Evolutionary conservation across 169 alveolate species (phyloP).

Genomic region (Fabrea salina): DNA sequence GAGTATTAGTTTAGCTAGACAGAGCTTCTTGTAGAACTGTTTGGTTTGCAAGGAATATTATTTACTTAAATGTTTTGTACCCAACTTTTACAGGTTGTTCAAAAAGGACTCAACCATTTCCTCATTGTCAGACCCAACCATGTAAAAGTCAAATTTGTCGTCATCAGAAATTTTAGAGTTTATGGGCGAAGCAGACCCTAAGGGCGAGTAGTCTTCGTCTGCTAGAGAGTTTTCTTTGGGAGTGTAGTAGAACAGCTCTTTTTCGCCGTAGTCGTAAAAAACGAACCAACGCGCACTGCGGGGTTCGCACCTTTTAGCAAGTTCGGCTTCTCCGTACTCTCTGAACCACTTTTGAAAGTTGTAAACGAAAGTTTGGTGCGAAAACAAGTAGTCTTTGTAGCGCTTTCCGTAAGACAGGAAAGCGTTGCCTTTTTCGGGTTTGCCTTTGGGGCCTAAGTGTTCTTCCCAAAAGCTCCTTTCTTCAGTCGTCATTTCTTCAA

Average conservation of each 20-base stretch:
- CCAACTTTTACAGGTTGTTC: too few relatives aligned
- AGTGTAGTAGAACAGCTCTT: not conserved
- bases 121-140: conserved; percentile 22
- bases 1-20: too few relatives aligned
- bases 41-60: too few relatives aligned
- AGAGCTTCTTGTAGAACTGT: too few relatives aligned
- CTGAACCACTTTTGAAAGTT: not conserved
- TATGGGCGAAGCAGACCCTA: too few relatives aligned
- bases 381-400: not conserved
- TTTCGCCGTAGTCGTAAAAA: not conserved
- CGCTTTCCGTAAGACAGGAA: conserved; percentile 9
- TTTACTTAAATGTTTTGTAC: too few relatives aligned
- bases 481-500: not conserved
- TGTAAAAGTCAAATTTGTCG: conserved; percentile 13
- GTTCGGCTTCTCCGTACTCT: not conserved
- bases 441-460: conserved; percentile 3
- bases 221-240: too few relatives aligned
- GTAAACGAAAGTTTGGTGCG: not conserved
- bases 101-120: conserved; percentile 3
- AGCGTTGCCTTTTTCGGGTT: conserved; percentile 10
- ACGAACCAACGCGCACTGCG: not conserved
- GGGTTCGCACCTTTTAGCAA: not conserved
- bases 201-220: too few relatives aligned
- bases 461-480: not conserved
- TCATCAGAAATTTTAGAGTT: too few relatives aligned